A percentile compares a stretch with the other conserved stretches of the same genome.
Conservation (phyloP, 257 asterid genomes). For the Solanum etuberosum region DNA sequence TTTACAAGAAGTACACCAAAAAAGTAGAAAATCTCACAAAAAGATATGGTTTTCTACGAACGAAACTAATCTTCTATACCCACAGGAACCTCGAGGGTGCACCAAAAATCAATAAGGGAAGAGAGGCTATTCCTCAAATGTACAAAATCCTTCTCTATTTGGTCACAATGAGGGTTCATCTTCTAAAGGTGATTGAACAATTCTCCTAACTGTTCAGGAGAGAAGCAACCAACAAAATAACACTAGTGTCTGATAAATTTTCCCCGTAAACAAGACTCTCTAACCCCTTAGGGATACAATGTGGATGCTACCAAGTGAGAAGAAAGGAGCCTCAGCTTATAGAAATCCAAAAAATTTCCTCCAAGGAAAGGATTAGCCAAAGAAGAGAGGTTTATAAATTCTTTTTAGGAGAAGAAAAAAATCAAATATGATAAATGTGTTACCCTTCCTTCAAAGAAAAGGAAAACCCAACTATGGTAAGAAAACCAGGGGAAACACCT, state of each 20-base stretch:
- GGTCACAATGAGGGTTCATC: neutral
- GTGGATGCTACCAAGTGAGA: neutral
- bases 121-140: neutral
- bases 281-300: neutral
- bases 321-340: neutral
- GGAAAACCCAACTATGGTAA: neutral
- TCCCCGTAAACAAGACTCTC: neutral
- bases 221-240: neutral
- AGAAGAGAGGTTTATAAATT: neutral
- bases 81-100: neutral
- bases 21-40: neutral
- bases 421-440: neutral
- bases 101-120: neutral
- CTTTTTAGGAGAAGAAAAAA: neutral
- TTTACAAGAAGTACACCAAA: neutral
- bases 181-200: neutral
- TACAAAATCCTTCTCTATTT: neutral
- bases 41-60: neutral
- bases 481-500: neutral
- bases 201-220: neutral
- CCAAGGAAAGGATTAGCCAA: neutral
- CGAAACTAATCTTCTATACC: neutral
- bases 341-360: neutral
- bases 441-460: neutral
- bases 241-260: neutral